phyloP scores from a whole-genome alignment of 805 yeast species.

The Kuraishia floccosa region DNA sequence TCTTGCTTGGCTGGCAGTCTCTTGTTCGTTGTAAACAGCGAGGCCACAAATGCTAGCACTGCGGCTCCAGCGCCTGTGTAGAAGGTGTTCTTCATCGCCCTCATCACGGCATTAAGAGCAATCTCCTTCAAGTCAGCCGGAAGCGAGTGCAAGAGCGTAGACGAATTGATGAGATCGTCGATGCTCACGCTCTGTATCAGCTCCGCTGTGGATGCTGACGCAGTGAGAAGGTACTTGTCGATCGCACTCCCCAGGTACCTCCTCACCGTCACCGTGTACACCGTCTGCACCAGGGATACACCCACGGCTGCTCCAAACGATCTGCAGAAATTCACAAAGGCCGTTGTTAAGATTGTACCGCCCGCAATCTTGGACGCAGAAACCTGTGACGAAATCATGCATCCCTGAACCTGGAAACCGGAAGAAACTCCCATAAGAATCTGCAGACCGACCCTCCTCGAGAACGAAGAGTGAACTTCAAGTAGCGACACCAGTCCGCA shows the following conservation, averaged over 20 bases:
- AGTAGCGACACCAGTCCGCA: constrained; percentile 32
- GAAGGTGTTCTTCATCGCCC: constrained; percentile 25
- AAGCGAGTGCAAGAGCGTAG: constrained; percentile 2
- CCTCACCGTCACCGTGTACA: constrained; percentile 20
- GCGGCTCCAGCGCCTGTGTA: constrained; percentile 28
- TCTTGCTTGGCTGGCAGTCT: constrained; percentile 21
- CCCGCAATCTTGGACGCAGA: constrained; percentile 41
- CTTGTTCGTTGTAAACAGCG: constrained; percentile 27
- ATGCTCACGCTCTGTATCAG: no score
- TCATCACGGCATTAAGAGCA: constrained; percentile 17
- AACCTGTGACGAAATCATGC: constrained; percentile 31
- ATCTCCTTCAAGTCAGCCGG: constrained; percentile 6
- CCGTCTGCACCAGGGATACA: constrained; percentile 28
- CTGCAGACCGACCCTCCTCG: constrained; percentile 30
- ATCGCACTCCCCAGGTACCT: no score
- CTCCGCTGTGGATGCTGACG: no score
- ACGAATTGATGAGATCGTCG: constrained; percentile 1
- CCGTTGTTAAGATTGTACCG: constrained; percentile 33
- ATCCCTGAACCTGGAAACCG: constrained; percentile 36
- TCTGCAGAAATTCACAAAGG: constrained; percentile 31
- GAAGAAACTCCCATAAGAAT: constrained; percentile 33
- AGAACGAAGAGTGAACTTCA: constrained; percentile 21
- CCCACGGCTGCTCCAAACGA: constrained; percentile 34
- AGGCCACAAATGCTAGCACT: constrained; percentile 16
- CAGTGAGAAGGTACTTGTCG: no score